phyloP scores from a whole-genome alignment of 257 asterid species.

The Marsdenia floribunda region DNA sequence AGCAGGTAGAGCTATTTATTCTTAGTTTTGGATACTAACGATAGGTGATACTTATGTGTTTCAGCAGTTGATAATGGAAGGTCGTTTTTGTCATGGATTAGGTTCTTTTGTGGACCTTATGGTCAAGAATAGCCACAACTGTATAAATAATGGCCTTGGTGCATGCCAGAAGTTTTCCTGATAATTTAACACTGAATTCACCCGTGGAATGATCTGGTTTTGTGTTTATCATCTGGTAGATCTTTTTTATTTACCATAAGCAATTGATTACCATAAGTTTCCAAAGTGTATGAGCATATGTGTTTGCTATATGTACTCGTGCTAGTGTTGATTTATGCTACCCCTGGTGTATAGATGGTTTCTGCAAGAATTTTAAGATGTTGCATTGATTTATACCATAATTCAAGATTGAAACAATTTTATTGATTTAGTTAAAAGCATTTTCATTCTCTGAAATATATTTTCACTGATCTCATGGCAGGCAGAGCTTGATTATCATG shows the following conservation, averaged over 20 bases:
- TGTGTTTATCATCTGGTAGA: background rate
- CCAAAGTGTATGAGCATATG: background rate
- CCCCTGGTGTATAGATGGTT: background rate
- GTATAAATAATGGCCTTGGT: background rate
- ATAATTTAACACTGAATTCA: background rate
- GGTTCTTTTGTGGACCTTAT: background rate
- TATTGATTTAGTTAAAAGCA: background rate
- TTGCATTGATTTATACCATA: background rate
- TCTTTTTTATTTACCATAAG: background rate
- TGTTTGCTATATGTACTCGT: background rate
- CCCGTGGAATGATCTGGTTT: background rate
- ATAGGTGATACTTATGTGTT: background rate
- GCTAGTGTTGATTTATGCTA: background rate
- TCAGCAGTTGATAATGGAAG: background rate
- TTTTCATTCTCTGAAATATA: background rate
- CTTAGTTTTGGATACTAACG: background rate
- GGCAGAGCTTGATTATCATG: conserved; percentile 39
- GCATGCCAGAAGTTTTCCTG: background rate
- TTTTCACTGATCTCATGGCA: conserved; percentile 7
- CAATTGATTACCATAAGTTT: background rate
- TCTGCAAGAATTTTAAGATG: background rate
- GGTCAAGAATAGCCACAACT: background rate
- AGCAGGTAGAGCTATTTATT: background rate
- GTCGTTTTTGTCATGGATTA: background rate
- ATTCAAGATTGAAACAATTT: background rate